Conservation (phyloP, 495 filamentous ascomycete species). For the Annulohypoxylon stygium region DNA sequence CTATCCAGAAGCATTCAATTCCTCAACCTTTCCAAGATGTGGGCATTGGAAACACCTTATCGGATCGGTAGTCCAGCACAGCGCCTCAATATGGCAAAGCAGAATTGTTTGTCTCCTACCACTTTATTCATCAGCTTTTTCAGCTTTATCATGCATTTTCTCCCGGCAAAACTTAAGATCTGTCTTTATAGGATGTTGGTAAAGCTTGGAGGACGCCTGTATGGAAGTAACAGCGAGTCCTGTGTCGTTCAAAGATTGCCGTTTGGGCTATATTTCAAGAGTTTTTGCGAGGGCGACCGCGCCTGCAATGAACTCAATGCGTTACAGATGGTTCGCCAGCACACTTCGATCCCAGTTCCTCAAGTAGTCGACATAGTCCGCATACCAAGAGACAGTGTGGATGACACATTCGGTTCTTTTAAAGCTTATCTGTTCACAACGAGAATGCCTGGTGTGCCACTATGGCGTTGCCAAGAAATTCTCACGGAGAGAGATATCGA, state of each 20-base stretch:
- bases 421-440: slow-evolving; percentile 44
- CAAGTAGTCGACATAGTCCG: slow-evolving; percentile 42
- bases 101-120: background rate
- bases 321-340: slow-evolving; percentile 40
- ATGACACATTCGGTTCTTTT: slow-evolving; percentile 18
- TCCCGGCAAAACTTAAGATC: slow-evolving; percentile 39
- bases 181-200: slow-evolving; percentile 44
- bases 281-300: slow-evolving; percentile 24
- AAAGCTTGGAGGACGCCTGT: slow-evolving; percentile 40
- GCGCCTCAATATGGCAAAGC: slow-evolving; percentile 1
- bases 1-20: slow-evolving; percentile 45
- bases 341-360: slow-evolving; percentile 50
- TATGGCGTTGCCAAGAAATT: slow-evolving; percentile 41
- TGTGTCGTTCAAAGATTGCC: slow-evolving; percentile 46
- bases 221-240: slow-evolving; percentile 28
- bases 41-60: slow-evolving; percentile 20
- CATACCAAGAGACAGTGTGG: slow-evolving; percentile 2
- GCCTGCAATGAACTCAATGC: slow-evolving; percentile 51
- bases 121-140: slow-evolving; percentile 7
- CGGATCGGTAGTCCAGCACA: slow-evolving; percentile 4
- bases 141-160: slow-evolving; percentile 37
- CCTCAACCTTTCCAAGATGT: slow-evolving; percentile 35
- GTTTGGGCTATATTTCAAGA: slow-evolving; percentile 55
- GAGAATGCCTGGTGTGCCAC: slow-evolving; percentile 40
- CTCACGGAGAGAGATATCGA: slow-evolving; percentile 43